These are phyloP conservation scores for Arthrobotrys sphaeroides DNA, from an alignment of 2,329 filamentous ascomycete species.

Conservation along the genomic window DNA sequence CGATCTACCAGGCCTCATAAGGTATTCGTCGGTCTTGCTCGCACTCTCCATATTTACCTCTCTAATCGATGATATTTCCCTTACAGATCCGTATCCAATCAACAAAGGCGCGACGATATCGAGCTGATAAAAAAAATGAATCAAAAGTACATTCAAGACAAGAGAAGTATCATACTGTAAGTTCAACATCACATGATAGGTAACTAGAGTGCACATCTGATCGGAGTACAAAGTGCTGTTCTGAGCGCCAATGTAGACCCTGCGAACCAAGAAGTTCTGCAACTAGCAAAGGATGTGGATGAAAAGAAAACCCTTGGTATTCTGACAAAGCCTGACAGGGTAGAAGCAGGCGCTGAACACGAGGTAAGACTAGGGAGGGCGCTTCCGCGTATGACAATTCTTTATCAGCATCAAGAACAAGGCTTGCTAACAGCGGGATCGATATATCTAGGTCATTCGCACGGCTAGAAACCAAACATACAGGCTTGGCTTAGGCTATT, in stretches of 20 bases:
- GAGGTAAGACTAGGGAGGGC: constrained; percentile 43
- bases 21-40: too few relatives aligned
- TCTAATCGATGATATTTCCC: background rate
- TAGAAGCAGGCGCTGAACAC: constrained; percentile 60
- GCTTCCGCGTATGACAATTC: too few relatives aligned
- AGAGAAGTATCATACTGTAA: constrained; percentile 50
- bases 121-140: constrained; percentile 36
- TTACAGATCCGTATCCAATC: constrained; percentile 19
- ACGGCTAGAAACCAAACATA: constrained; percentile 13
- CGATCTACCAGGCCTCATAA: constrained; percentile 34
- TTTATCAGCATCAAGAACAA: too few relatives aligned
- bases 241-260: constrained; percentile 51
- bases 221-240: background rate
- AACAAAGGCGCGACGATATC: constrained; percentile 38
- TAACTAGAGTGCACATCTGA: background rate
- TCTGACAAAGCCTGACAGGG: constrained; percentile 71
- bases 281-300: constrained; percentile 55
- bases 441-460: constrained; percentile 7
- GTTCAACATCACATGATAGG: background rate
- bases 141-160: constrained; percentile 34
- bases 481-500: constrained; percentile 22
- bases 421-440: too few relatives aligned
- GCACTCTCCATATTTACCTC: too few relatives aligned
- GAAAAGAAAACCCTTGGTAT: constrained; percentile 63
- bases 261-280: constrained; percentile 50